Percentiles rank a stretch among this genome's conserved stretches.
These are phyloP conservation scores for Yamadazyma triangularis DNA, from an alignment of 1,139 yeast genomes.

Conservation along the genomic window DNA sequence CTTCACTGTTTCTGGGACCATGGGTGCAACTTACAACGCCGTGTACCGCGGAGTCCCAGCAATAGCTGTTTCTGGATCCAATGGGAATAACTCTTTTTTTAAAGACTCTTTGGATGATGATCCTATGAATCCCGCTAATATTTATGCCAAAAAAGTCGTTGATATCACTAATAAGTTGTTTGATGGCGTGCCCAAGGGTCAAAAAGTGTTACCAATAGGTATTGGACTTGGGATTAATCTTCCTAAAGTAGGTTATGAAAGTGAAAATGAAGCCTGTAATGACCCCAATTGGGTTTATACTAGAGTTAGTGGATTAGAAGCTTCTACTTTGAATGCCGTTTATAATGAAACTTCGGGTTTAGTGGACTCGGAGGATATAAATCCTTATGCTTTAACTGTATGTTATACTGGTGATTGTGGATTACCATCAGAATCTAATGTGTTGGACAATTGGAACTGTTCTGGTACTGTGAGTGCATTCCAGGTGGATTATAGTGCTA, in stretches of 20 bases:
- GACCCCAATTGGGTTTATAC: slow-evolving; percentile 32
- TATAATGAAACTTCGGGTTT: slow-evolving; percentile 28
- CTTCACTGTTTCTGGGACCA: slow-evolving; percentile 41
- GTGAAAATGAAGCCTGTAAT: slow-evolving; percentile 23
- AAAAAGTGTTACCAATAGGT: slow-evolving; percentile 33
- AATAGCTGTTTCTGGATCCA: slow-evolving; percentile 43
- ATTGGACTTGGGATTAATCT: slow-evolving; percentile 40
- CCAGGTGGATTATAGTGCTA: slow-evolving; percentile 41
- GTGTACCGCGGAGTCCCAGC: slow-evolving; percentile 42
- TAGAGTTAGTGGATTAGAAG: slow-evolving; percentile 33
- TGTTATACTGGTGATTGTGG: slow-evolving; percentile 33
- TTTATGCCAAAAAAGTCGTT: slow-evolving; percentile 28
- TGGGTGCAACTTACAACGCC: slow-evolving; percentile 42
- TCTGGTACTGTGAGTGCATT: slow-evolving; percentile 34
- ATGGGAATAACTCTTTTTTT: slow-evolving; percentile 39
- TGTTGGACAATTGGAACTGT: slow-evolving; percentile 23
- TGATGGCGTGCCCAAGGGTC: slow-evolving; percentile 25
- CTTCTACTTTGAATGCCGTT: slow-evolving; percentile 23
- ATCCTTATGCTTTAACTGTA: slow-evolving; percentile 18
- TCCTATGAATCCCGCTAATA: slow-evolving; percentile 30
- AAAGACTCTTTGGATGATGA: slow-evolving; percentile 33
- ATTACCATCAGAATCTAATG: slow-evolving; percentile 31
- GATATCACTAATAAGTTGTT: slow-evolving; percentile 31
- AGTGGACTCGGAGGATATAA: slow-evolving; percentile 10
- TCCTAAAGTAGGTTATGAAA: slow-evolving; percentile 34